phyloP scores from a whole-genome alignment of 495 filamentous ascomycete species.

The Neurospora sp. region DNA sequence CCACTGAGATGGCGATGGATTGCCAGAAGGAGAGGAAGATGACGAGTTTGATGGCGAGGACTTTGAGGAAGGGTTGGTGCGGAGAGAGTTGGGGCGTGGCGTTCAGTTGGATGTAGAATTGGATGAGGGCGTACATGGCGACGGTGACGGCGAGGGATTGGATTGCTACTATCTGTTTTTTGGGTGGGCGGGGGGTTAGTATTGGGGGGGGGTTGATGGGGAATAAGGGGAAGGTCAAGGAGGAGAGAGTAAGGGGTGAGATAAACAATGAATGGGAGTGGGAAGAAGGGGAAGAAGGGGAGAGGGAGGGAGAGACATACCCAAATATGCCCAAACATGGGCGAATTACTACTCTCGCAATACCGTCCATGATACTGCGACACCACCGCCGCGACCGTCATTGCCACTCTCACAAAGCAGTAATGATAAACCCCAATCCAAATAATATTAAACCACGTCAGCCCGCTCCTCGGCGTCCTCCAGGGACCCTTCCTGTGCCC shows the following conservation, averaged over 20 bases:
- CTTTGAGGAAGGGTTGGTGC: conserved; percentile 69
- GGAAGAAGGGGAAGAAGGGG: background rate
- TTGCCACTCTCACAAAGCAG: conserved; percentile 74
- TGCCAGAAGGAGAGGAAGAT: conserved; percentile 97
- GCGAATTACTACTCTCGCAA: conserved; percentile 68
- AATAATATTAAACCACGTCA: conserved; percentile 93
- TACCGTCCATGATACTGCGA: conserved; percentile 60
- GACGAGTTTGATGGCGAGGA: conserved; percentile 82
- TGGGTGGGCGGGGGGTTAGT: background rate
- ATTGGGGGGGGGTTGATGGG: background rate
- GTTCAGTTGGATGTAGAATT: conserved; percentile 71
- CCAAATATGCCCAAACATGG: conserved; percentile 78
- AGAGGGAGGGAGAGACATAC: conserved; percentile 30
- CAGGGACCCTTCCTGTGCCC: conserved; percentile 51
- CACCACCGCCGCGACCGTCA: conserved; percentile 69
- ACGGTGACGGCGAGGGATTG: conserved; percentile 66
- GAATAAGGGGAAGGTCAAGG: background rate
- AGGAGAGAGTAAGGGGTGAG: background rate
- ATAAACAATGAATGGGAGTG: background rate
- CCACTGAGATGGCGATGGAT: conserved; percentile 56
- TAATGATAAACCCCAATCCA: conserved; percentile 87
- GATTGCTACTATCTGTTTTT: conserved; percentile 50
- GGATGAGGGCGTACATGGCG: conserved; percentile 87
- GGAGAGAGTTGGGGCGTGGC: conserved; percentile 51
- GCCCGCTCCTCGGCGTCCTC: conserved; percentile 66